Percentiles rank a stretch among this genome's conserved stretches.
These are phyloP conservation scores for Sinapis alba DNA, from an alignment of 441 rosid species.

Conservation along the genomic window DNA sequence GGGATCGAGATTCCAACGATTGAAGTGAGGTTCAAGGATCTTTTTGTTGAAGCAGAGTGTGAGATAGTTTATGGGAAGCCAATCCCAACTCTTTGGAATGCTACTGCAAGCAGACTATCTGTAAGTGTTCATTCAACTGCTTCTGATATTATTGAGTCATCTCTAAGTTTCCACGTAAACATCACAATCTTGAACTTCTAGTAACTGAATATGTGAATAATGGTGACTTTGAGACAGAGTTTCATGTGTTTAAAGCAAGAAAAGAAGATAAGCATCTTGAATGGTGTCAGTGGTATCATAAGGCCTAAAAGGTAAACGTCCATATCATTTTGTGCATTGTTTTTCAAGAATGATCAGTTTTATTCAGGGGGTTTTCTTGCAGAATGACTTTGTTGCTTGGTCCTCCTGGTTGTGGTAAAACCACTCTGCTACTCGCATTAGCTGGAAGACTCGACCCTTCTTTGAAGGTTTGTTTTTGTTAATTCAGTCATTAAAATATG, in stretches of 20 bases:
- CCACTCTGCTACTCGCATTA: conserved; percentile 47
- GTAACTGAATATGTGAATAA: not conserved
- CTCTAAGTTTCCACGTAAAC: not conserved
- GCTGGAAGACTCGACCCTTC: not conserved
- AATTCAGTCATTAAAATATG: not conserved
- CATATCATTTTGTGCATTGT: not conserved
- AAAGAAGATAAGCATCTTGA: conserved; percentile 55
- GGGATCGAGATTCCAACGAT: conserved; percentile 64
- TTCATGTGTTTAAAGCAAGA: conserved; percentile 56
- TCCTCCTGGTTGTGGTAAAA: conserved; percentile 64
- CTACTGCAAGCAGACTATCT: conserved; percentile 46
- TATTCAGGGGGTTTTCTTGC: not conserved
- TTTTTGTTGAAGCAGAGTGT: conserved; percentile 64
- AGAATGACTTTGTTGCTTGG: conserved; percentile 63
- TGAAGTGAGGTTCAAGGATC: conserved; percentile 66
- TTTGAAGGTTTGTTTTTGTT: not conserved
- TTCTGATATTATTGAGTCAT: not conserved
- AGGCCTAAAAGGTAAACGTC: conserved; percentile 57
- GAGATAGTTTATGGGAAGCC: conserved; percentile 65
- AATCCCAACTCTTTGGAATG: conserved; percentile 66
- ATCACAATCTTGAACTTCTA: not conserved
- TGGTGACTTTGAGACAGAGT: conserved; percentile 45
- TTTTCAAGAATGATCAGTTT: not conserved
- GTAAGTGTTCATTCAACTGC: conserved; percentile 29
- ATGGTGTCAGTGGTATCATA: conserved; percentile 67